Evolutionary conservation across 108 stramenopile genomes (phyloP).

Genomic region (Skeletonema tropicum): DNA sequence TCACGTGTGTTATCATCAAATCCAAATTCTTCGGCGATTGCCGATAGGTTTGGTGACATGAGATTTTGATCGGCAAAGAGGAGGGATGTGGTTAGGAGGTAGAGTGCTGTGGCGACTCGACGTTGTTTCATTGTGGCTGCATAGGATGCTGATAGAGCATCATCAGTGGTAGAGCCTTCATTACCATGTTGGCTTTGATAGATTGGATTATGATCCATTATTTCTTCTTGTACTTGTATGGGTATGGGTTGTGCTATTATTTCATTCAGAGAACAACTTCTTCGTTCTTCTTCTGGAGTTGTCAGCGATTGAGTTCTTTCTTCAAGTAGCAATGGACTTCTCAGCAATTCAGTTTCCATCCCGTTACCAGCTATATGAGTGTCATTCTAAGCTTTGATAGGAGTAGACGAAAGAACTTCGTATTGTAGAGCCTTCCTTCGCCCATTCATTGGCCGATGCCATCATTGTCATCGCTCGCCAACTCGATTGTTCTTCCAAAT

Average conservation of each 20-base stretch:
- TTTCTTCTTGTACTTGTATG: neutral
- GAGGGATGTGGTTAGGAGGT: constrained; percentile 70
- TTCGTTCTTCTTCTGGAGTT: neutral
- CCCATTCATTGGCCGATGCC: too few species aligned
- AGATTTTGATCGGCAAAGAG: constrained; percentile 90
- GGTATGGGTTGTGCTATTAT: too few species aligned
- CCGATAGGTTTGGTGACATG: constrained; percentile 80
- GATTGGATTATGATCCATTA: neutral
- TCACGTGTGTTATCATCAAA: constrained; percentile 79
- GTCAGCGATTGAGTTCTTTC: neutral
- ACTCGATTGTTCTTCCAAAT: too few species aligned
- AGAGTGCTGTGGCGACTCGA: constrained; percentile 53
- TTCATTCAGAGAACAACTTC: too few species aligned
- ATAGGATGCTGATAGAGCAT: neutral
- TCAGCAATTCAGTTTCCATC: neutral
- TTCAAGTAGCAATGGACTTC: neutral
- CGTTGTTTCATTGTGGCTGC: constrained; percentile 1
- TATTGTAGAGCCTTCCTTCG: too few species aligned
- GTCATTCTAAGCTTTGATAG: too few species aligned
- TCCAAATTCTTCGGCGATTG: constrained; percentile 79
- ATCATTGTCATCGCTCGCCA: too few species aligned
- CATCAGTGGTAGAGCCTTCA: neutral
- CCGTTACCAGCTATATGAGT: neutral
- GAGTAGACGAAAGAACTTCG: too few species aligned
- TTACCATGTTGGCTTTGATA: neutral